Evolutionary conservation across 1,139 yeast genomes (phyloP), one percentile per base, ranked within the genome.

Genomic region (Suhomyces chickasaworum): DNA sequence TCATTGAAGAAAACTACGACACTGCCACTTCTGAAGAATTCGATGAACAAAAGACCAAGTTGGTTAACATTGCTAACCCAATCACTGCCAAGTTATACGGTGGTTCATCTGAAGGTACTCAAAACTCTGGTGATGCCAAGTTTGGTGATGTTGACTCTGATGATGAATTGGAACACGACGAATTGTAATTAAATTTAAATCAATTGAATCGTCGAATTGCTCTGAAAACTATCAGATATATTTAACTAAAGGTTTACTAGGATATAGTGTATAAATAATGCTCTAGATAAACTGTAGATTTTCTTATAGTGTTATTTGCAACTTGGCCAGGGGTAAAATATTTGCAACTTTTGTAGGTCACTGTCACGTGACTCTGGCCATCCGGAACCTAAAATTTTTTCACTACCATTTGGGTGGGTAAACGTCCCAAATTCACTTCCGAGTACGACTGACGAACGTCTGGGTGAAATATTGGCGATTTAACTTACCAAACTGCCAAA

Each of bases 41-140:
- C 60, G 96, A 89, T 52, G 98, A 90, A 70, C 95, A 90, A 74
- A 89, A 83, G 73, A 95, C 90, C 68, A 82, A 86, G 64, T 81
- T 93, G 67, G 81, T 87, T 54, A 81, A 86, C 59, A 75, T 86
- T 63, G 96, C 97, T 43, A 85, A 84, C 71, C 98, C 98, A 68
- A 90, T 93, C 63, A 89, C 97, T 45, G 80, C 95, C 58, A 93
- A 93, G 77, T 75, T 93, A 57, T 93, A 91, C 71, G 90, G 84
- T 51, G 79, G 66, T 43, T 78, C 65, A 35, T 77, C 65, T 39
- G 53, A 44, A 13, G 74, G 63, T 39, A 80, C 61, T 39, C 80
- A 60, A 38, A 22, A 21, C 13, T 68, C 61, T 37, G 77, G 63
- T 44, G 81, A 69, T 48, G 74, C 76, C 49, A 64, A 71, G 59